phyloP scores from a whole-genome alignment of 129 eudicot genomes.

The Chrysanthemum makinoi region DNA sequence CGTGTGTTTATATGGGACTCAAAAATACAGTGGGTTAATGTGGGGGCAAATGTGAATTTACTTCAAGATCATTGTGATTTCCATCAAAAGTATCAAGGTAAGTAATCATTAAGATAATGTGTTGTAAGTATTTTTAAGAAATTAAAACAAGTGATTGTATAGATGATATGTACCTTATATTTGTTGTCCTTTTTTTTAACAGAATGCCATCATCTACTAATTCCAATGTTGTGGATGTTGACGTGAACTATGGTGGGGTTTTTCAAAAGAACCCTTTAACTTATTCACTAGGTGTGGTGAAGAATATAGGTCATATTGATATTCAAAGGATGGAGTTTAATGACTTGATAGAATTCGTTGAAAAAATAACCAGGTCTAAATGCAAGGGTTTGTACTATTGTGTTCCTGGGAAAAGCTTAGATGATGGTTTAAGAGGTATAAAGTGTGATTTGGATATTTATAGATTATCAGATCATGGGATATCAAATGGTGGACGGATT shows the following conservation, averaged over 20 bases:
- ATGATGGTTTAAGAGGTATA: neutral
- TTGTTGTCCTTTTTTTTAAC: no score
- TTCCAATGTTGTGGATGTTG: neutral
- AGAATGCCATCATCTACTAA: neutral
- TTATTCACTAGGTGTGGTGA: neutral
- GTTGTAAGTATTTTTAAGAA: no score
- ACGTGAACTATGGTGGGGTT: neutral
- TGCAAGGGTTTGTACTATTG: constrained; percentile 9
- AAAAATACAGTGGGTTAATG: no score
- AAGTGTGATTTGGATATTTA: constrained; percentile 11
- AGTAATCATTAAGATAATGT: no score
- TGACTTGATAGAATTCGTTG: neutral
- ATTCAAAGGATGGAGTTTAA: neutral
- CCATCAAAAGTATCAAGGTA: no score
- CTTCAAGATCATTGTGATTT: no score
- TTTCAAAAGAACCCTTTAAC: neutral
- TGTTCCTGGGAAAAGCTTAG: constrained; percentile 4
- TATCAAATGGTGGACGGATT: neutral
- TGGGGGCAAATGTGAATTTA: no score
- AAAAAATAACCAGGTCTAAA: neutral
- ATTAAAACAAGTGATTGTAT: no score
- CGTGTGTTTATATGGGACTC: no score
- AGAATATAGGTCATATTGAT: constrained; percentile 1
- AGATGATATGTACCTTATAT: no score
- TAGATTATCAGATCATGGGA: constrained; percentile 13